These are phyloP conservation scores for Chaetomium olivaceum DNA, from an alignment of 2,329 filamentous ascomycete genomes.

Conservation along the genomic window DNA sequence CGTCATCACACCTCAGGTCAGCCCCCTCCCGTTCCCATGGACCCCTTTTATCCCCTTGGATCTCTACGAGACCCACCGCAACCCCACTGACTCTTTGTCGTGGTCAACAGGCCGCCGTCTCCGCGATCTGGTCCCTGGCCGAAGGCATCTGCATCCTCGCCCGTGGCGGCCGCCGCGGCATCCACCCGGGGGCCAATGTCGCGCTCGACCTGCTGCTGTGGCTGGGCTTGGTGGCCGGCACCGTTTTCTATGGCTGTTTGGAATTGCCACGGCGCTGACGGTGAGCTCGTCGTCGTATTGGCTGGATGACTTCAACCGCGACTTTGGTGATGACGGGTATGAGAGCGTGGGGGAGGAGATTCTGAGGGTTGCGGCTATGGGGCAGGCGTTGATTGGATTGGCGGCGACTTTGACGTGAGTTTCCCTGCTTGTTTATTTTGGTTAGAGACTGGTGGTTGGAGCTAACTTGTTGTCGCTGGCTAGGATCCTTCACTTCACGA, in stretches of 20 bases:
- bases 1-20: conserved; percentile 7
- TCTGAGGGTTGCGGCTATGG: background rate
- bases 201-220: conserved; percentile 25
- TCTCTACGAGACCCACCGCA: background rate
- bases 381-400: conserved; percentile 15
- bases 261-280: background rate
- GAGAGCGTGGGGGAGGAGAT: background rate
- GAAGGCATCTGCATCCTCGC: conserved; percentile 17
- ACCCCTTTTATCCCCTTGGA: too few species aligned
- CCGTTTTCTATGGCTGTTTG: background rate
- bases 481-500: conserved; percentile 22
- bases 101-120: background rate
- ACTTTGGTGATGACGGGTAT: background rate
- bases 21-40: background rate
- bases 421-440: background rate
- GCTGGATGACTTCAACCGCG: background rate
- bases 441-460: background rate
- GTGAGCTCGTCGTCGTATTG: background rate
- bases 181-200: conserved; percentile 37
- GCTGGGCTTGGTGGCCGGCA: conserved; percentile 14
- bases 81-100: background rate
- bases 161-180: conserved; percentile 28
- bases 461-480: background rate
- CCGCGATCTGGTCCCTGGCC: conserved; percentile 13
- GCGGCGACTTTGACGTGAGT: conserved; percentile 11